Percentiles rank a stretch among this genome's conserved stretches.
phyloP scores from a whole-genome alignment of 208 protist species.

The Kentomonas sorsogonicus region DNA sequence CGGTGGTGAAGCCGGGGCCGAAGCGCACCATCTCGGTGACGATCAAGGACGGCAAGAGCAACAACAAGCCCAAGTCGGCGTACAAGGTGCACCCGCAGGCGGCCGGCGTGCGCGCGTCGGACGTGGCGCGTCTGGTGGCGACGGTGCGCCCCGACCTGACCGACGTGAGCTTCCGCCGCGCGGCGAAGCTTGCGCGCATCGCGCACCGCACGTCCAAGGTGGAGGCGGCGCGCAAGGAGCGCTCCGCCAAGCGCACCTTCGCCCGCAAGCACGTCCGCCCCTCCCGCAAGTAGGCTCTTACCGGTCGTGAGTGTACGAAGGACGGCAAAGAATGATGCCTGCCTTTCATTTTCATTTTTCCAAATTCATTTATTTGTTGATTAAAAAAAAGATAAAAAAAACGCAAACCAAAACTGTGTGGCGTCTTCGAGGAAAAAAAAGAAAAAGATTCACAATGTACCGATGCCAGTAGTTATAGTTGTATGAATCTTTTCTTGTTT shows the following conservation, averaged over 20 bases:
- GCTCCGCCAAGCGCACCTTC: conserved; percentile 67
- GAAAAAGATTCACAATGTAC: no score
- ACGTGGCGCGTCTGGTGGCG: conserved; percentile 59
- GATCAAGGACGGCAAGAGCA: conserved; percentile 57
- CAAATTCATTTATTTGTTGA: no score
- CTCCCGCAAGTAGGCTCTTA: conserved; percentile 67
- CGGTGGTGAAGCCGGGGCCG: conserved; percentile 69
- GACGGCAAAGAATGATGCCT: no score
- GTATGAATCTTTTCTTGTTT: no score
- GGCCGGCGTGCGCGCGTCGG: conserved; percentile 68
- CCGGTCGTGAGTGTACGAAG: no score
- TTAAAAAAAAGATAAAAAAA: no score
- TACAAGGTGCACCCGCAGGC: conserved; percentile 64
- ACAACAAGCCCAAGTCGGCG: conserved; percentile 78
- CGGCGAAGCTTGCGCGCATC: conserved; percentile 62
- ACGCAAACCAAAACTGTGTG: no score
- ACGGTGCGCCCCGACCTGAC: conserved; percentile 78
- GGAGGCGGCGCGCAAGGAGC: conserved; percentile 67
- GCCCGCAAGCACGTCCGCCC: conserved; percentile 68
- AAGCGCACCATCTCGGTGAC: conserved; percentile 56
- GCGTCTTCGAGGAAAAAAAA: no score
- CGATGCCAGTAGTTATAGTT: no score
- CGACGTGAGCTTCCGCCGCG: conserved; percentile 72
- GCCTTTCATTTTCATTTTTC: no score
- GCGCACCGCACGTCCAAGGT: conserved; percentile 59